Base-by-base conservation (phyloP, 805 yeast species). In the Barnettozyma sucrosica region DNA sequence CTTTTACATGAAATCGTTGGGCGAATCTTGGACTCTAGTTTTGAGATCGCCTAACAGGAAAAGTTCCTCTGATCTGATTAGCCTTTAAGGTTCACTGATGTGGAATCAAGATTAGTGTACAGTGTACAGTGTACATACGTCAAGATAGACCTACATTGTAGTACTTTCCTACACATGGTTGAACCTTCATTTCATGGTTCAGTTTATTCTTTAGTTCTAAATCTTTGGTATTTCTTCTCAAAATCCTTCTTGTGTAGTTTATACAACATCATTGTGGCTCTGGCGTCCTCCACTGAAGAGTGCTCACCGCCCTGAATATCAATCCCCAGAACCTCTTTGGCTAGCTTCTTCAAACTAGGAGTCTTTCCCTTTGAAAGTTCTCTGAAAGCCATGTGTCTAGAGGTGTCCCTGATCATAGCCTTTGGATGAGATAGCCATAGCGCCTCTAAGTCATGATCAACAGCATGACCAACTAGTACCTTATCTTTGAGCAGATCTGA, bases 211-310 rank as follows among this genome's bases (percentile, higher is more conserved):
- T 40, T 9, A 24, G 26, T 34, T 33, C 30, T 48, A 34, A 39
- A 48, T 19, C 46, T 45, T 21, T 45, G 47, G 51, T 65, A 65
- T 3, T 61, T 42, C 40, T 66, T 67, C 54, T 83, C 93, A 58
- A 86, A 82, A 45, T 78, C 87, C 45, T 68, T 70, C 59, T 78
- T 82, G 52, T 78, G 75, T 45, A 76, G 59, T 51, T 85, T 75
- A 59, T 80, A 89, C n/a, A 89, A 65, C 50, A 82, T 63, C 96
- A 89, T 90, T 0, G 96, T 81, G 1, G 90, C 90, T 58, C 79
- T 78, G 0, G 97, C 96, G 68, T 89, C 97, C 60, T 88, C 96
- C 1, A 89, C 87, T 0, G 96, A 87, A 4, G 93, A 84, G 67
- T 90, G 97, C 51, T 80, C 75, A 1, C 83, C 88, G 0, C 67